Evolutionary conservation across 352 stramenopile species (phyloP), one percentile per base, ranked within the genome.

Genomic region (Pythium oligandrum): DNA sequence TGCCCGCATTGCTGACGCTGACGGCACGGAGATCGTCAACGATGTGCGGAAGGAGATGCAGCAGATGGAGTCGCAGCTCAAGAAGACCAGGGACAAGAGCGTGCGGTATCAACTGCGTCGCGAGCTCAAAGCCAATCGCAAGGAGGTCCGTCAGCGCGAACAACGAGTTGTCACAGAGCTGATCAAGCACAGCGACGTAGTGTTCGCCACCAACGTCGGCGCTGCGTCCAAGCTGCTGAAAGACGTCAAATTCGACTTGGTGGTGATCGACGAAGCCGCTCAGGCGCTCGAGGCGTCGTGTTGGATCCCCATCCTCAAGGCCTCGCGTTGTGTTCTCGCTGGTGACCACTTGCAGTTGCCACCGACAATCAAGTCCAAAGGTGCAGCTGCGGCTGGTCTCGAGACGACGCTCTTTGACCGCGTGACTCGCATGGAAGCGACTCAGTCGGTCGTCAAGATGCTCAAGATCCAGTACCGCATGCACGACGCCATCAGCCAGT

Each of bases 391-490:
- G 33, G 65, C 75, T 50, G 88, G 88, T 3, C 77, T 99, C 12
- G 83, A 90, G 4, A 66, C 86, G 32, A 99, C 97, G 40, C 75
- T 99, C 40, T 99, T 99, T 76, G 96, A 99, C 60, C 79, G 96
- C 40, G 63, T 99, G 4, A 94, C 98, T 56, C 68, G 80, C 32
- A 74, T 83, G 33, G 8, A 42, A 39, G 71, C 53, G 42, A 86
- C 66, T 35, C 68, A 78, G 44, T 55, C 53, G 9, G 71, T 90
- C n/a, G 71, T 88, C n/a, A 76, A 86, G 52, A 98, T 99, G 90
- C 75, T 99, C 12, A 75, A 93, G 40, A 94, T 92, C 5, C 96
- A 99, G 78, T 99, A 99, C 59, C 90, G 96, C 44, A 99, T 99
- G 97, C 88, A 99, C 62, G 61, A 86, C 40, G 60, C 88, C 33